Base-by-base conservation (phyloP, 345 rosid genomes). In the Crucihimalaya himalaica region DNA sequence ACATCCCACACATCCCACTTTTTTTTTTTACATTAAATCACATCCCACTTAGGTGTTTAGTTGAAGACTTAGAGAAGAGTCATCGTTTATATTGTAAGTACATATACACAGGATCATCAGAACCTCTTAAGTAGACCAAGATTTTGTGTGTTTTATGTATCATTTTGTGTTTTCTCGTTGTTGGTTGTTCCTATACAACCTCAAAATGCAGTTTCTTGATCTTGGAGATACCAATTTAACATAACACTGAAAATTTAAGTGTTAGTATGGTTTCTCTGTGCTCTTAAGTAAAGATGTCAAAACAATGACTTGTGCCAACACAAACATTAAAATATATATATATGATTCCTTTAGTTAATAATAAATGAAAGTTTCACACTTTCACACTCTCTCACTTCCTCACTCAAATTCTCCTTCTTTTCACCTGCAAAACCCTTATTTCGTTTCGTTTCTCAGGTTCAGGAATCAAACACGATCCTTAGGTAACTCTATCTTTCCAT, bases 61-160 rank as follows among this genome's bases (percentile, higher is more conserved):
- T 68, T 57, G 14, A 66, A 48, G 78, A 66, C 46, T 12, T 1
- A 61, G 58, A 46, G 14, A 50, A 40, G 55, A 13, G 29, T 57
- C 62, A 54, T 62, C 73, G 68, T 72, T 77, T 59, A 54, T 72
- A 42, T 57, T 65, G 72, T 47, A 65, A 73, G 70, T 66, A 31
- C 34, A 13, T 48, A 40, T 31, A 64, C 65, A 65, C 58, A 73
- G 10, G 32, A 35, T 54, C 18, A 23, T 73, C 29, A 64, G 55
- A 73, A 21, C 31, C 56, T 21, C 43, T 31, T 63, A 15, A 1
- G 9, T 10, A 72, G 21, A 39, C 32, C n/a, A 35, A 34, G 27
- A 45, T 46, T 16, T 46, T 46, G 23, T 46, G 11, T 46, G 20
- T 16, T n/a, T 23, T n/a, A n/a, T 39, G 6, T 50, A 15, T 15